Conservation (phyloP, 2,329 filamentous ascomycete species). For the Cryphonectria nitschkei region DNA sequence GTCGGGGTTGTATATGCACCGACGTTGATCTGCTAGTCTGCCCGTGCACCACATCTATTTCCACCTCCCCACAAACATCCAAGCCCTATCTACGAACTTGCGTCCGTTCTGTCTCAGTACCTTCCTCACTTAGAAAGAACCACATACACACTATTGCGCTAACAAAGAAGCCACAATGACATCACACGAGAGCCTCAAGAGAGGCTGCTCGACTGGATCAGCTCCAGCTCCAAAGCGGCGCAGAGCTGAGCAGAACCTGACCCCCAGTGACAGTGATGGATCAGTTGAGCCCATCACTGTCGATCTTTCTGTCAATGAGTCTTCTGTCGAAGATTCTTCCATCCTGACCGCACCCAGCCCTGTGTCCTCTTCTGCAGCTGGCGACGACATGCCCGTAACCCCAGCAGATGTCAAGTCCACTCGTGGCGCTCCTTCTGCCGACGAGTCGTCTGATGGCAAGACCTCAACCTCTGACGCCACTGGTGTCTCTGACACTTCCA, state of each 20-base stretch:
- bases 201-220: background rate
- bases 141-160: background rate
- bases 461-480: background rate
- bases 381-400: background rate
- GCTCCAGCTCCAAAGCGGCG: background rate
- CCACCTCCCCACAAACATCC: background rate
- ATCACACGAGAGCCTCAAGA: background rate
- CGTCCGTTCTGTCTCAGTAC: background rate
- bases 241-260: background rate
- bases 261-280: background rate
- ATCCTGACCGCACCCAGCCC: background rate
- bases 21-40: too few species aligned
- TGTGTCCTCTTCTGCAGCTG: background rate
- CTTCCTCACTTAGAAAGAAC: background rate
- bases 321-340: background rate
- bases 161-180: background rate
- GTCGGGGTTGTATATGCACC: too few species aligned
- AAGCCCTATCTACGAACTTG: background rate
- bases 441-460: background rate
- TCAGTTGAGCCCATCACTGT: background rate
- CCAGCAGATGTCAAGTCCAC: background rate
- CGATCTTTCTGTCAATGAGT: background rate
- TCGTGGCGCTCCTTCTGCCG: background rate
- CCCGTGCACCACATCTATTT: too few species aligned
- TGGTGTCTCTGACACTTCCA: background rate